phyloP scores from a whole-genome alignment of 2,329 filamentous ascomycete species.

The Alternaria atra region DNA sequence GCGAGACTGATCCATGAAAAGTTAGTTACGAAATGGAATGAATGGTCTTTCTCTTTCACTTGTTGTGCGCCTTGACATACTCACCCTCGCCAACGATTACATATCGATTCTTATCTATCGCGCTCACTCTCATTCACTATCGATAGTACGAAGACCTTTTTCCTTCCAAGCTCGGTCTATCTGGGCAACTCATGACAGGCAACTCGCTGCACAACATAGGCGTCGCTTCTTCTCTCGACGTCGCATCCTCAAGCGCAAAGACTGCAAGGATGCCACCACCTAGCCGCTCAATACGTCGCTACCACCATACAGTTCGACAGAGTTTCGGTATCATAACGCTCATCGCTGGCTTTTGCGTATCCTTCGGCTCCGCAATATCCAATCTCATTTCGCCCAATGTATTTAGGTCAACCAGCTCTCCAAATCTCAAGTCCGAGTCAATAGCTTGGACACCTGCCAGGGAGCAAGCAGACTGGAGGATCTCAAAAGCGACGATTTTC shows the following conservation, averaged over 20 bases:
- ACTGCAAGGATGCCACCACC: not conserved
- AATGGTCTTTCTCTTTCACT: constrained; percentile 1
- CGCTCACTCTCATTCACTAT: not conserved
- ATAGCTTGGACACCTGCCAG: not conserved
- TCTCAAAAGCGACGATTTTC: not conserved
- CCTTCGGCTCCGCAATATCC: not conserved
- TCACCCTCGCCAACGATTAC: not conserved
- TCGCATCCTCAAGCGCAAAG: not conserved
- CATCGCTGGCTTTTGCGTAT: not conserved
- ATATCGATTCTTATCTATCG: not conserved
- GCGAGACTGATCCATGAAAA: constrained; percentile 33
- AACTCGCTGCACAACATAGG: not conserved
- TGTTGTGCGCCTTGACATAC: not conserved
- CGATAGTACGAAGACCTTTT: too few species aligned
- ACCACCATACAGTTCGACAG: not conserved
- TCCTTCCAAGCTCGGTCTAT: not conserved
- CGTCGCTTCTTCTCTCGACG: not conserved
- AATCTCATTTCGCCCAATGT: not conserved
- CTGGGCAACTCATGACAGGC: not conserved
- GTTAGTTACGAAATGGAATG: constrained; percentile 7
- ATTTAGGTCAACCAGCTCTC: not conserved
- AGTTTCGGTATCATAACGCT: not conserved
- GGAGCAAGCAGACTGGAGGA: not conserved
- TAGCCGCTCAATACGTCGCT: not conserved
- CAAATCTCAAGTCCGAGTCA: not conserved